These are phyloP conservation scores for Saccharomycopsis fermentans DNA, from an alignment of 805 yeast species.

Conservation along the genomic window DNA sequence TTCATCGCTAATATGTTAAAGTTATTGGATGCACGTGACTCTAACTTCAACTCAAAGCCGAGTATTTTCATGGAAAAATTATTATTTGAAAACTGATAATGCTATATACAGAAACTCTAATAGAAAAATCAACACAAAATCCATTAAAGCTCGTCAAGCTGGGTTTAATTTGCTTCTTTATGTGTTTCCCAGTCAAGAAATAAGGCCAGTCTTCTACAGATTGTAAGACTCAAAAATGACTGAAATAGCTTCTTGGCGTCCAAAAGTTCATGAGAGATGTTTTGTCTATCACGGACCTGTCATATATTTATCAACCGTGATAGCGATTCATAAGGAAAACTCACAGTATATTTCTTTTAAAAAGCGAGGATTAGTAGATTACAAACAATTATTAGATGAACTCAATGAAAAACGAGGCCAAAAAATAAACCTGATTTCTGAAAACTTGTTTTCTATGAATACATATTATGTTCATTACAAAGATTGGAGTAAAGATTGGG, in stretches of 20 bases:
- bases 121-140: no score
- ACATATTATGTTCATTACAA: slow-evolving; percentile 76
- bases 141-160: no score
- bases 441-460: slow-evolving; percentile 19
- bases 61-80: neutral
- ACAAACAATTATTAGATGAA: slow-evolving; percentile 18
- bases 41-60: no score
- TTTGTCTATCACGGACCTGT: slow-evolving; percentile 88
- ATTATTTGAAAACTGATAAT: neutral
- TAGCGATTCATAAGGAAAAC: slow-evolving; percentile 49
- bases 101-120: neutral
- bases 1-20: no score
- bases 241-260: slow-evolving; percentile 3
- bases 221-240: neutral
- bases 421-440: slow-evolving; percentile 12
- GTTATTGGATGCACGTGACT: neutral
- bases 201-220: no score
- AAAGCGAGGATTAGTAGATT: neutral
- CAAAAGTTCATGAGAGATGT: slow-evolving; percentile 28
- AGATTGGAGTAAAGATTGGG: slow-evolving; percentile 95
- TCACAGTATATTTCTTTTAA: slow-evolving; percentile 30
- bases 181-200: no score
- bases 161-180: no score
- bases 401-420: slow-evolving; percentile 26
- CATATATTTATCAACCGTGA: slow-evolving; percentile 75